Evolutionary conservation across 805 yeast genomes (phyloP), one percentile per base, ranked within the genome.

Genomic region (Candida chilensis): DNA sequence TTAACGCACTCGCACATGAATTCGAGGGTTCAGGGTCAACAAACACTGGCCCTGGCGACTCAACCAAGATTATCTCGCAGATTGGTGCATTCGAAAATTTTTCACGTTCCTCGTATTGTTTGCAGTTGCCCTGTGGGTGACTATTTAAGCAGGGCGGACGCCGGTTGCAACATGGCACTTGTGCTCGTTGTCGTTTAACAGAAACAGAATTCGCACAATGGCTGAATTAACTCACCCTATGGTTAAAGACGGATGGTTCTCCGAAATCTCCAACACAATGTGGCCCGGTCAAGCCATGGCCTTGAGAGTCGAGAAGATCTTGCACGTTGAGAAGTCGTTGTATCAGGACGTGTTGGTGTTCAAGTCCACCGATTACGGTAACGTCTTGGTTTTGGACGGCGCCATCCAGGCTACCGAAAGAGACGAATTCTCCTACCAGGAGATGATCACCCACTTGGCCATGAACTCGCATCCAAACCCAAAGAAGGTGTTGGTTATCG

Each of bases 271-370:
- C 42, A 85, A 88, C 57, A 84, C 94, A 52, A 82, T 86, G 85
- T 90, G 96, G 94, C 97, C 98, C 18, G 98, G 98, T 41, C 95
- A 88, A 70, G 97, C 96, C 44, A 79, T 92, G 92, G 74, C 87
- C 31, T 68, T 90, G 44, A 73, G 78, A 40, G 97, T 90, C 35
- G 86, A 90, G 43, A 77, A 87, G 57, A 73, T 90, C 31, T 69
- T 90, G 41, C 87, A 83, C 60, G 81, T 73, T 38, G 95, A 81
- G 55, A 71, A 79, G 57, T 84, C 96, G 37, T 72, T 78, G 57
- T 90, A 82, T 60, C 98, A 90, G 66, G 97, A 90, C 50, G 88
- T 90, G 13, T 66, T 90, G 35, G 92, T 92, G 32, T 92, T 90
- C 67, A 84, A 88, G 62, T 81, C 94, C 30, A 78, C 95, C 34